Percentiles rank a stretch among this genome's conserved stretches.
Conservation (phyloP, 1,284 basidiomycete species). For the Papiliotrema nemorosa region DNA sequence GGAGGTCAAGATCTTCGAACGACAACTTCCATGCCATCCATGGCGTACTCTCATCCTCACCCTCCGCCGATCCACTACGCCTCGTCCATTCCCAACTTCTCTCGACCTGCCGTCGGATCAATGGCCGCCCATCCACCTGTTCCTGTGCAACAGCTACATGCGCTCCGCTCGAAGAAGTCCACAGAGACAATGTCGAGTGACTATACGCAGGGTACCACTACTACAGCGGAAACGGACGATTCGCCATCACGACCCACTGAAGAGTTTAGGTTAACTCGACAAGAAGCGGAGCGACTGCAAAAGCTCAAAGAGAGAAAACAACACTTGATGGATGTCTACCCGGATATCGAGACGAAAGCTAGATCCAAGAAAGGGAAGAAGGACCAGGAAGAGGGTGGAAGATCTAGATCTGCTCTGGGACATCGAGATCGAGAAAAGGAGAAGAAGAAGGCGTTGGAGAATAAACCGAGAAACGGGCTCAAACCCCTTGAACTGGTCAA, state of each 20-base stretch:
- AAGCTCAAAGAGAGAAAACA: slow-evolving; percentile 17
- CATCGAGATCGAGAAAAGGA: background rate
- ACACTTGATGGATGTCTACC: too few relatives aligned
- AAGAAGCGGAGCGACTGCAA: slow-evolving; percentile 15
- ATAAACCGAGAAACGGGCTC: background rate
- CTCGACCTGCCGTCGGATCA: slow-evolving; percentile 1
- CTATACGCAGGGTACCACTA: slow-evolving; percentile 3
- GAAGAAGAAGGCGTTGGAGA: background rate
- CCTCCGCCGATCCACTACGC: slow-evolving; percentile 5
- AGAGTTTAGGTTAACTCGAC: slow-evolving; percentile 10
- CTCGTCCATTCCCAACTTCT: slow-evolving; percentile 1
- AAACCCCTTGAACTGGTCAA: slow-evolving; percentile 2
- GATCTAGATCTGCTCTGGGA: background rate
- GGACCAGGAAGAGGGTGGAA: too few relatives aligned
- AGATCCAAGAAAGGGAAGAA: too few relatives aligned
- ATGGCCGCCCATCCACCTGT: slow-evolving; percentile 10
- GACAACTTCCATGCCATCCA: background rate
- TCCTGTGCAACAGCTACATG: background rate
- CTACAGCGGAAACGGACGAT: background rate
- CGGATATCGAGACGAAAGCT: too few relatives aligned
- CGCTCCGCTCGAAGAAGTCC: slow-evolving; percentile 6
- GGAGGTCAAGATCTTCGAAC: too few relatives aligned
- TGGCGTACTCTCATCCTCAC: slow-evolving; percentile 8
- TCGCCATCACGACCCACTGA: background rate
- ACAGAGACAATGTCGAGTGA: slow-evolving; percentile 16